These are phyloP conservation scores for Didymella glomerata DNA, from an alignment of 2,329 filamentous ascomycete genomes.

Conservation along the genomic window DNA sequence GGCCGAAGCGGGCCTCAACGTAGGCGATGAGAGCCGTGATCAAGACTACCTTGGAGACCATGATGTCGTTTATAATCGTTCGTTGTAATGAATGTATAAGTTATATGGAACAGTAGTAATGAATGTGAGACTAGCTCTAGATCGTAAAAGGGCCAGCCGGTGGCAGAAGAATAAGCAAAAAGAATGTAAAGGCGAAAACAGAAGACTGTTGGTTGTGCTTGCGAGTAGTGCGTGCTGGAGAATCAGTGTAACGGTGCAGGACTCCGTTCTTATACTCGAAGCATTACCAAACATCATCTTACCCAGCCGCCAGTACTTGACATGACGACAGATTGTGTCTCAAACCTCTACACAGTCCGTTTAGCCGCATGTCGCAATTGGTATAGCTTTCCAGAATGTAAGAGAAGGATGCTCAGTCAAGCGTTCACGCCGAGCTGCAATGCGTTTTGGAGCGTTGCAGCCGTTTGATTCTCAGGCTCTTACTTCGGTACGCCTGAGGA, in stretches of 20 bases:
- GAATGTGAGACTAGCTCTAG: slow-evolving; percentile 50
- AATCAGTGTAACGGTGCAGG: slow-evolving; percentile 22
- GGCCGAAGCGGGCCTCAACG: slow-evolving; percentile 63
- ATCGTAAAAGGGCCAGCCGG: slow-evolving; percentile 43
- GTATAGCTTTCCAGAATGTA: neutral
- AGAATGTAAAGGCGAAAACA: slow-evolving; percentile 34
- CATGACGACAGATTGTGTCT: slow-evolving; percentile 26
- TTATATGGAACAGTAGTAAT: slow-evolving; percentile 19
- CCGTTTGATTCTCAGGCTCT: slow-evolving; percentile 48
- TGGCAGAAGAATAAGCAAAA: slow-evolving; percentile 32
- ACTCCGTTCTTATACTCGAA: slow-evolving; percentile 40
- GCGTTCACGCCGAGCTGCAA: slow-evolving; percentile 38
- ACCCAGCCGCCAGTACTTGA: slow-evolving; percentile 27
- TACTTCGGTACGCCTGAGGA: slow-evolving; percentile 43
- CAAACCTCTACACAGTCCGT: slow-evolving; percentile 1
- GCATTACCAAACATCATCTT: slow-evolving; percentile 9
- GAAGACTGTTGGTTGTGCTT: slow-evolving; percentile 38
- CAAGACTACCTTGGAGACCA: slow-evolving; percentile 47
- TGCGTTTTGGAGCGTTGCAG: slow-evolving; percentile 42
- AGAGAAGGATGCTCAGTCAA: slow-evolving; percentile 28
- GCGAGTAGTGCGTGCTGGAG: slow-evolving; percentile 42
- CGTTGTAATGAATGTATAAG: slow-evolving; percentile 24
- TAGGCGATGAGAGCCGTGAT: slow-evolving; percentile 46
- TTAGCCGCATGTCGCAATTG: slow-evolving; percentile 4
- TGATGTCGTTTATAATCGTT: slow-evolving; percentile 35